A percentile compares a stretch with the other conserved stretches of the same genome.
phyloP scores from a whole-genome alignment of 1,139 yeast genomes.

The Pichiaceae sp. region DNA sequence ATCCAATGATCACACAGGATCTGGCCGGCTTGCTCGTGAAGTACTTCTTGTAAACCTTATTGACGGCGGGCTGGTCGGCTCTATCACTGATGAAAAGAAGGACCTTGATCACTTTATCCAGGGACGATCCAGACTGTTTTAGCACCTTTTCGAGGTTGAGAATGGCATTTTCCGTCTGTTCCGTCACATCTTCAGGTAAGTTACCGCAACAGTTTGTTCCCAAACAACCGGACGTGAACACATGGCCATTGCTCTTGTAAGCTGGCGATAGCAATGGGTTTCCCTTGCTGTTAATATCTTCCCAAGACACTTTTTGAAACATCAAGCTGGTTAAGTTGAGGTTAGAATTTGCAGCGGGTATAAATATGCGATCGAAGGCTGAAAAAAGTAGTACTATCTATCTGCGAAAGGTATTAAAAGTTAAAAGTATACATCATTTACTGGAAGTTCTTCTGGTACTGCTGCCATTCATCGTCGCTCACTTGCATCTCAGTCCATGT shows the following conservation, averaged over 20 bases:
- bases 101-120: slow-evolving; percentile 42
- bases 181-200: slow-evolving; percentile 31
- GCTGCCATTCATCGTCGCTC: not conserved
- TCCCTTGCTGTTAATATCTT: not conserved
- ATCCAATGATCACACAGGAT: slow-evolving; percentile 38
- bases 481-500: slow-evolving; percentile 27
- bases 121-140: slow-evolving; percentile 32
- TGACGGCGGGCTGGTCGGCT: slow-evolving; percentile 34
- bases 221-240: slow-evolving; percentile 34
- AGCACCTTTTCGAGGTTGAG: slow-evolving; percentile 34
- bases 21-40: slow-evolving; percentile 44
- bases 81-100: slow-evolving; percentile 39
- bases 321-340: not conserved
- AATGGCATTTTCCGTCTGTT: slow-evolving; percentile 35
- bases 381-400: too few relatives aligned
- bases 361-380: too few relatives aligned
- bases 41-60: slow-evolving; percentile 36
- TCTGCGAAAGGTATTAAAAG: too few relatives aligned
- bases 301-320: slow-evolving; percentile 1
- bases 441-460: not conserved
- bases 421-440: too few relatives aligned
- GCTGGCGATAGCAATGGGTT: slow-evolving; percentile 31
- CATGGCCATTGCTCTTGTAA: slow-evolving; percentile 37
- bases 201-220: slow-evolving; percentile 29
- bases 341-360: too few relatives aligned